Conservation (phyloP, 352 stramenopile genomes). For the Pythium utonaiense region DNA sequence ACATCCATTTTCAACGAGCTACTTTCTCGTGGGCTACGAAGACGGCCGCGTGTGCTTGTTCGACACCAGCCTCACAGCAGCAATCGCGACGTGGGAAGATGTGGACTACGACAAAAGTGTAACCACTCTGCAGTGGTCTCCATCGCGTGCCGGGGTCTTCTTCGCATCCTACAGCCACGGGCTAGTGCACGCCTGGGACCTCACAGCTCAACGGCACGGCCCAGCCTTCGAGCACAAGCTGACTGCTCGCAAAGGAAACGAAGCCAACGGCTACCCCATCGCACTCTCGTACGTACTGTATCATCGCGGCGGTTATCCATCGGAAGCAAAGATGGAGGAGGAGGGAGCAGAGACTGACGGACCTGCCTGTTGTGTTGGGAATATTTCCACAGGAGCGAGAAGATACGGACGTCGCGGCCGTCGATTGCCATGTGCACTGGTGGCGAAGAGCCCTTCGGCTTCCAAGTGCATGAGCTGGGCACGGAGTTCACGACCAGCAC, state of each 20-base stretch:
- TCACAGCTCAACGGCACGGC: slow-evolving; percentile 36
- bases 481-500: slow-evolving; percentile 19
- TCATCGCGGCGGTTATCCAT: not conserved
- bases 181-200: slow-evolving; percentile 48
- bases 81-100: slow-evolving; percentile 55
- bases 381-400: slow-evolving; percentile 32
- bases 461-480: slow-evolving; percentile 26
- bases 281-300: slow-evolving; percentile 22
- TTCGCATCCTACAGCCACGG: slow-evolving; percentile 50
- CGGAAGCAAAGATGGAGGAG: no score
- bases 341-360: not conserved
- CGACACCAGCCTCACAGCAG: slow-evolving; percentile 29
- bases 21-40: slow-evolving; percentile 66
- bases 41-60: slow-evolving; percentile 59
- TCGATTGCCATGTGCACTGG: slow-evolving; percentile 31
- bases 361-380: not conserved
- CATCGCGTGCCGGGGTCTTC: slow-evolving; percentile 47
- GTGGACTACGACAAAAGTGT: slow-evolving; percentile 38
- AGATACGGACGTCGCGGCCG: slow-evolving; percentile 47
- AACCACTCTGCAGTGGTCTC: slow-evolving; percentile 46
- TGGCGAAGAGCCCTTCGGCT: slow-evolving; percentile 24
- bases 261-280: slow-evolving; percentile 19
- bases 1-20: slow-evolving; percentile 39
- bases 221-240: slow-evolving; percentile 35
- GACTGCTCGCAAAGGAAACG: slow-evolving; percentile 9